phyloP scores from a whole-genome alignment of 305 asterid genomes.

The Plantago rigida region DNA sequence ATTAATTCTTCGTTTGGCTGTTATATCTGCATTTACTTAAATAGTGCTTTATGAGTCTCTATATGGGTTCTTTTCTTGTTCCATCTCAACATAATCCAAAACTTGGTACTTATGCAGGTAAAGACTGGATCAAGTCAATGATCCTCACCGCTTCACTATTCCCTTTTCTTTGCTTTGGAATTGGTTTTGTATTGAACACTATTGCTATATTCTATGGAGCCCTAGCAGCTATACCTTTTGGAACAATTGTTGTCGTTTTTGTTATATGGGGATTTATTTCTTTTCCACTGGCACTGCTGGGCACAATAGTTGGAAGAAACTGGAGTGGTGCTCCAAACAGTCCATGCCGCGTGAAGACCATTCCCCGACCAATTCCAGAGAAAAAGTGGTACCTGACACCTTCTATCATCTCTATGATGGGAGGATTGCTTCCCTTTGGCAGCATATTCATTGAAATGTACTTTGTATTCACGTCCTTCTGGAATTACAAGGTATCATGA shows the following conservation, averaged over 20 bases:
- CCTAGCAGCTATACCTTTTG: slow-evolving; percentile 53
- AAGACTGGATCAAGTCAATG: slow-evolving; percentile 56
- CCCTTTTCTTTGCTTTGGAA: slow-evolving; percentile 54
- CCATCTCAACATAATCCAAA: background rate
- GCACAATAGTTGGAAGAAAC: slow-evolving; percentile 61
- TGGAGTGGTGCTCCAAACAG: slow-evolving; percentile 62
- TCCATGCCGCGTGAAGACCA: slow-evolving; percentile 64
- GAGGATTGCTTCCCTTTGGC: slow-evolving; percentile 60
- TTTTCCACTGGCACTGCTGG: slow-evolving; percentile 54
- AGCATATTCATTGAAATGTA: slow-evolving; percentile 65
- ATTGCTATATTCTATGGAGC: slow-evolving; percentile 59
- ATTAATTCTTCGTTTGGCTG: background rate
- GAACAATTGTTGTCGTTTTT: slow-evolving; percentile 52
- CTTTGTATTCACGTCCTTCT: slow-evolving; percentile 60
- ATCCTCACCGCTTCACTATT: slow-evolving; percentile 60
- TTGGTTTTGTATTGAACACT: slow-evolving; percentile 47
- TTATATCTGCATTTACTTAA: background rate
- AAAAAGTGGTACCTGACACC: slow-evolving; percentile 70
- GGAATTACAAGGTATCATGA: slow-evolving; percentile 48
- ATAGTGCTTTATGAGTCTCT: background rate
- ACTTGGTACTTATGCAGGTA: slow-evolving; percentile 33
- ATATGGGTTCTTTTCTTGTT: background rate
- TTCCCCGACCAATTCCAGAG: slow-evolving; percentile 76
- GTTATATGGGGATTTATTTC: slow-evolving; percentile 61
- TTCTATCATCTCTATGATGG: slow-evolving; percentile 49